Conservation (phyloP, 176 grass and related monocot species). For the Ananas comosus region DNA sequence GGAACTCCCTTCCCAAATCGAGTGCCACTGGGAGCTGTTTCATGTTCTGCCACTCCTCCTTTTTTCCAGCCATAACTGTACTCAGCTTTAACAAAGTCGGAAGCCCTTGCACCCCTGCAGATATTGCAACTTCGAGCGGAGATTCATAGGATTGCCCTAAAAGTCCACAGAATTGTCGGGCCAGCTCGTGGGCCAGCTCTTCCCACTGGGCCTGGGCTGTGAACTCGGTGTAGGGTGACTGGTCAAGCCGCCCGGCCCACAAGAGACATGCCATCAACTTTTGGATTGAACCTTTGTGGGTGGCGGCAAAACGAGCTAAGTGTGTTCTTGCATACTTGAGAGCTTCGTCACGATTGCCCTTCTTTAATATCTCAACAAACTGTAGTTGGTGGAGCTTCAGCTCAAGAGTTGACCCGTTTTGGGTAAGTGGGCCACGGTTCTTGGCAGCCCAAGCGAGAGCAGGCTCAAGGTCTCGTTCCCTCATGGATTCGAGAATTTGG, state of each 20-base stretch:
- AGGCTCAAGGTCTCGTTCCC: constrained; percentile 56
- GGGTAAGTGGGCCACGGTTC: constrained; percentile 42
- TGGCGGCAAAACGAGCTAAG: constrained; percentile 38
- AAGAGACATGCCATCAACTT: constrained; percentile 69
- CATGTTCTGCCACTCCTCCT: constrained; percentile 86
- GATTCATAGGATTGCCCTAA: constrained; percentile 57
- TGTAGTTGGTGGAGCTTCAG: constrained; percentile 82
- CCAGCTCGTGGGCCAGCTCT: constrained; percentile 53
- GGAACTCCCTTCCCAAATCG: constrained; percentile 64
- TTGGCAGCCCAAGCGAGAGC: constrained; percentile 67
- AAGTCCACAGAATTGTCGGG: constrained; percentile 63
- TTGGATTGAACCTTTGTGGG: constrained; percentile 42
- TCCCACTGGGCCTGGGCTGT: constrained; percentile 52
- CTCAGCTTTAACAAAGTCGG: constrained; percentile 69
- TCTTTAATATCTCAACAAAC: constrained; percentile 63
- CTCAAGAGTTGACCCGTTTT: constrained; percentile 65
- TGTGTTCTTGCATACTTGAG: constrained; percentile 52
- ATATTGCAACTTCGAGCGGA: constrained; percentile 43
- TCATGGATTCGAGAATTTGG: constrained; percentile 63
- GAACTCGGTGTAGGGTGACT: constrained; percentile 73
- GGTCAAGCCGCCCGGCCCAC: constrained; percentile 55
- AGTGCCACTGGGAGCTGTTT: constrained; percentile 80
- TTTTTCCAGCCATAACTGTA: constrained; percentile 58
- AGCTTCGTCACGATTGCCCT: constrained; percentile 38
- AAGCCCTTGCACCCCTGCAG: constrained; percentile 73